Base-by-base conservation (phyloP, 257 asterid species). In the Rehmannia glutinosa region DNA sequence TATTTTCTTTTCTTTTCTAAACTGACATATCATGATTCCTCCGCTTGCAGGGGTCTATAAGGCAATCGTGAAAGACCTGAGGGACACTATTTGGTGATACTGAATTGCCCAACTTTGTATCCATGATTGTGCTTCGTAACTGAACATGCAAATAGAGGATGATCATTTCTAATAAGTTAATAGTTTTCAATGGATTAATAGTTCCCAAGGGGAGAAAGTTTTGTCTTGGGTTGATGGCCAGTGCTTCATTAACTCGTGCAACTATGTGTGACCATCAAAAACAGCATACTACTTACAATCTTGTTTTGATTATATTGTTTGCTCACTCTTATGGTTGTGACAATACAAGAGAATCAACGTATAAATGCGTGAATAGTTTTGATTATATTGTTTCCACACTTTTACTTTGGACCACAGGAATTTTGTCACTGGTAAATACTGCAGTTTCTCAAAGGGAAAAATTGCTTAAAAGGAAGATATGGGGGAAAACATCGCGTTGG, bases 11-110 rank as follows among this genome's bases (percentile, higher is more conserved):
- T 51, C 12, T 16, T 71, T 28, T 27, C 50, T 15, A 32, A 49
- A 57, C 70, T 63, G 35, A 73, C 46, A 24, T 53, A 21, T 5
- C 9, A 36, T 30, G 30, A 1, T 68, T 51, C 12, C 19, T 66
- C 43, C 64, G 28, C 74, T 61, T 76, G 78, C 81, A 79, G 84
- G 80, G 84, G 87, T 64, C 69, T 82, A 3, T 82, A 53, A 63
- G 69, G 39, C 28, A 33, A 43, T 33, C 10, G 32, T 17, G 24
- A 54, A 65, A 53, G 49, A 46, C n/a, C 46, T 24, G 1, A 71
- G 19, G 19, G 21, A 63, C 20, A 51, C 50, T 28, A 20, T 54
- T 56, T 23, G 32, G 33, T 64, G 52, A 24, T 33, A 4, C 32
- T 35, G 28, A 16, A 15, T 24, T 10, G 46, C 20, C 42, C 9